phyloP scores from a whole-genome alignment of 2,329 filamentous ascomycete genomes.

The Ustilaginoidea virens region DNA sequence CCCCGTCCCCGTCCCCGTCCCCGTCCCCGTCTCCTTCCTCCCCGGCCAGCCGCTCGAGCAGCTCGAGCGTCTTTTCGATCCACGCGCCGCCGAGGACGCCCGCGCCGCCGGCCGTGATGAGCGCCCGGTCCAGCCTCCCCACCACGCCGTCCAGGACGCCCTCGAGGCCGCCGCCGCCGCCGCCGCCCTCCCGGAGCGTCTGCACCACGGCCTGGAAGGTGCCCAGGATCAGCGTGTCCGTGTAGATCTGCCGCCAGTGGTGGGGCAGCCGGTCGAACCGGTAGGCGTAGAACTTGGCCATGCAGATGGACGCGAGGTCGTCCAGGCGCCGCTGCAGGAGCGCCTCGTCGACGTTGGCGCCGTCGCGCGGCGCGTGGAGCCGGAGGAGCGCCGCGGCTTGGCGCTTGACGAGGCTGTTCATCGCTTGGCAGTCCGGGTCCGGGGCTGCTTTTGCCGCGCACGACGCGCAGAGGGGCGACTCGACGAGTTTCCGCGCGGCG shows the following conservation, averaged over 20 bases:
- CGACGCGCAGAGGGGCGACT: too few species aligned
- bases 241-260: conserved; percentile 57
- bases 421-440: conserved; percentile 7
- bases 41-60: conserved; percentile 20
- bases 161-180: conserved; percentile 5
- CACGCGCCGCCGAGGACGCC: conserved; percentile 32
- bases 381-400: conserved; percentile 13
- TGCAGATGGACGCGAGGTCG: conserved; percentile 42
- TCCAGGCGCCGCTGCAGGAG: conserved; percentile 29
- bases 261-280: conserved; percentile 49
- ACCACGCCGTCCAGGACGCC: conserved; percentile 39
- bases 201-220: conserved; percentile 26
- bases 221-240: conserved; percentile 52
- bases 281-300: conserved; percentile 54
- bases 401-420: conserved; percentile 13
- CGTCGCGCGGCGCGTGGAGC: conserved; percentile 11
- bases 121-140: conserved; percentile 53
- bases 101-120: conserved; percentile 59
- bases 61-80: conserved; percentile 34
- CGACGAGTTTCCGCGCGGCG: conserved; percentile 8
- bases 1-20: too few species aligned
- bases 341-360: conserved; percentile 4
- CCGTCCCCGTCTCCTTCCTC: not conserved
- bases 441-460: not conserved
- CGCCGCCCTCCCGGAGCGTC: conserved; percentile 1